A percentile compares a stretch with the other conserved stretches of the same genome.
Conservation (phyloP, 129 eudicot species). For the Tagetes erecta region DNA sequence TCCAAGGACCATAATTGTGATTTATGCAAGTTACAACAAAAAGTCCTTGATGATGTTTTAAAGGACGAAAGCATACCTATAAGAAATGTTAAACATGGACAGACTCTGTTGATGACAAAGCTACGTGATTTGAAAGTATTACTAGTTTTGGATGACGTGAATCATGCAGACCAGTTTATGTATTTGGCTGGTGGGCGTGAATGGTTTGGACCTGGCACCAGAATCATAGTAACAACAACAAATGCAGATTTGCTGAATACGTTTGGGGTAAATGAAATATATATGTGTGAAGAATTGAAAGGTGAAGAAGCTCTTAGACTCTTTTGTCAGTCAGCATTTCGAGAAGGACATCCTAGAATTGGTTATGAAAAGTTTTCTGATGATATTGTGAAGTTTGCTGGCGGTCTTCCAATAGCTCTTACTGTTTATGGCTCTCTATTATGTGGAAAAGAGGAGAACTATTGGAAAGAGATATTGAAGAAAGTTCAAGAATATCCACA, state of each 20-base stretch:
- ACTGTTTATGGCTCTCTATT: neutral
- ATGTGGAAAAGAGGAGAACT: neutral
- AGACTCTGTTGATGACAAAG: neutral
- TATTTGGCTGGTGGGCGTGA: constrained; percentile 24
- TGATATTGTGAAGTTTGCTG: neutral
- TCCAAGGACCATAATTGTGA: constrained; percentile 9
- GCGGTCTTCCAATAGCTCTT: constrained; percentile 13
- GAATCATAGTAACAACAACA: constrained; percentile 17
- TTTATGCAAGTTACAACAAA: constrained; percentile 13
- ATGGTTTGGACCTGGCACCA: constrained; percentile 25
- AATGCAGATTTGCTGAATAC: neutral
- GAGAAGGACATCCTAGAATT: neutral
- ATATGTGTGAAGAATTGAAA: neutral
- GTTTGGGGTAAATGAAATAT: neutral
- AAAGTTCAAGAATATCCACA: neutral
- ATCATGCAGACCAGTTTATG: constrained; percentile 15
- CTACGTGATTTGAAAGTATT: neutral
- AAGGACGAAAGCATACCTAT: constrained; percentile 1
- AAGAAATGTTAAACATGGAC: constrained; percentile 13
- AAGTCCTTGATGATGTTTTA: constrained; percentile 10
- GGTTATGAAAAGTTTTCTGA: neutral
- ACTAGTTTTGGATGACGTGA: neutral
- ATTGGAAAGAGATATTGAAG: neutral
- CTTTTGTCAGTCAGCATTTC: neutral
- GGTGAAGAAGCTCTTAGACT: constrained; percentile 4